Percentiles rank a stretch among this genome's conserved stretches.
Conservation (phyloP, 371 early-diverging fungal genomes). For the Apophysomyces elegans region DNA sequence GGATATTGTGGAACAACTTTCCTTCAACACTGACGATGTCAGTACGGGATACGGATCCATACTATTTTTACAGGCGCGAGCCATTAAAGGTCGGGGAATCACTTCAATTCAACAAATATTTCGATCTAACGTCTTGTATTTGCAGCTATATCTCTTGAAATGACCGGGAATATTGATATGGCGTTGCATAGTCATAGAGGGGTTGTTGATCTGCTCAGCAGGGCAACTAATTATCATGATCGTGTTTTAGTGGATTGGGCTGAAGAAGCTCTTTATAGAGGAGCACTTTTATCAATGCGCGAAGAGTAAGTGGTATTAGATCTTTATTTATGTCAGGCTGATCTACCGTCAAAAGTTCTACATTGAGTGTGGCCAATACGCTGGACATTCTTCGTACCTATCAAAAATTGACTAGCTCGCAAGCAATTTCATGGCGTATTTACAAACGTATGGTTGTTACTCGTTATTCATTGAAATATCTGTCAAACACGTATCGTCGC, state of each 20-base stretch:
- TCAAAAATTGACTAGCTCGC: slow-evolving; percentile 44
- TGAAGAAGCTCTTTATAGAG: slow-evolving; percentile 74
- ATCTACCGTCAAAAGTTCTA: slow-evolving; percentile 9
- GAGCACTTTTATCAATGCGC: slow-evolving; percentile 56
- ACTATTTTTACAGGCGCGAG: slow-evolving; percentile 52
- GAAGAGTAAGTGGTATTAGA: slow-evolving; percentile 41
- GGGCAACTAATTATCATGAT: slow-evolving; percentile 36
- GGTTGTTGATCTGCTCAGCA: slow-evolving; percentile 41
- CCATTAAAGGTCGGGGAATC: slow-evolving; percentile 53
- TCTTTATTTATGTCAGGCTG: slow-evolving; percentile 15
- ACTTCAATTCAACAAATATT: background rate
- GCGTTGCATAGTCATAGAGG: slow-evolving; percentile 60
- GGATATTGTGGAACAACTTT: slow-evolving; percentile 31
- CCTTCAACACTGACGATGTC: slow-evolving; percentile 36
- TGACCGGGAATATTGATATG: slow-evolving; percentile 43
- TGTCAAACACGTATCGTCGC: slow-evolving; percentile 16
- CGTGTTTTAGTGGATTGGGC: slow-evolving; percentile 67
- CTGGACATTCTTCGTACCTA: slow-evolving; percentile 60
- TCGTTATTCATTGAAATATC: slow-evolving; percentile 38
- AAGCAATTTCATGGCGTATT: slow-evolving; percentile 50
- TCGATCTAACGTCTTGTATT: background rate
- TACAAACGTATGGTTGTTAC: slow-evolving; percentile 54
- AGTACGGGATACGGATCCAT: slow-evolving; percentile 57
- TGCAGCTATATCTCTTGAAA: slow-evolving; percentile 57
- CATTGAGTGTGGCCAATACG: slow-evolving; percentile 22